These are phyloP conservation scores for Somion occarium DNA, from an alignment of 1,284 basidiomycete species.

Conservation along the genomic window DNA sequence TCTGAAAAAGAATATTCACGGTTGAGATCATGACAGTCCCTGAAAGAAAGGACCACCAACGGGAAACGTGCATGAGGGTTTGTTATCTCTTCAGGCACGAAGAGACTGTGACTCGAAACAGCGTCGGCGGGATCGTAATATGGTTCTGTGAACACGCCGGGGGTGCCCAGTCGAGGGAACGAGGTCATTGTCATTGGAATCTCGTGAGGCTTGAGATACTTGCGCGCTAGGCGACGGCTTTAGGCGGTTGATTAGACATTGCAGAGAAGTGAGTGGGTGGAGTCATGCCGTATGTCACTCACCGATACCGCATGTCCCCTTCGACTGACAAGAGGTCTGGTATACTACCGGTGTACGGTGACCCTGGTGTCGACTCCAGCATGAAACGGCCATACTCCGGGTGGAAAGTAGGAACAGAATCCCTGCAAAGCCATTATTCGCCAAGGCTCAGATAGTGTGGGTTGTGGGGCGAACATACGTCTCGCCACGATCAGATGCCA, in stretches of 20 bases:
- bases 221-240: conserved; percentile 82
- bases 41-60: conserved; percentile 44
- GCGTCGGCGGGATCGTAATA: conserved; percentile 72
- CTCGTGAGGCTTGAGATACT: conserved; percentile 83
- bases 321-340: conserved; percentile 88
- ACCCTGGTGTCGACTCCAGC: conserved; percentile 96
- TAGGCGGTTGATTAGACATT: conserved; percentile 7
- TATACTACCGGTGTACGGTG: conserved; percentile 87
- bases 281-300: conserved; percentile 11
- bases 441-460: too few species aligned
- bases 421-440: conserved; percentile 44
- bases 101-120: conserved; percentile 84
- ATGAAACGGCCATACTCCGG: conserved; percentile 99
- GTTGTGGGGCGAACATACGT: conserved; percentile 38
- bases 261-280: conserved; percentile 7
- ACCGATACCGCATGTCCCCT: conserved; percentile 90
- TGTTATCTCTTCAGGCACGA: conserved; percentile 93
- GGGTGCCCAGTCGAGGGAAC: conserved; percentile 90
- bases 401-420: conserved; percentile 89
- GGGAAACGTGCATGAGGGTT: conserved; percentile 98
- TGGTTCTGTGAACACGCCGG: conserved; percentile 90
- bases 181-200: conserved; percentile 91
- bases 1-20: conserved; percentile 37
- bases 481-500: conserved; percentile 56
- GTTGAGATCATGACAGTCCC: conserved; percentile 13